Base-by-base conservation (phyloP, 1,284 basidiomycete species). In the Malassezia dermatis region DNA sequence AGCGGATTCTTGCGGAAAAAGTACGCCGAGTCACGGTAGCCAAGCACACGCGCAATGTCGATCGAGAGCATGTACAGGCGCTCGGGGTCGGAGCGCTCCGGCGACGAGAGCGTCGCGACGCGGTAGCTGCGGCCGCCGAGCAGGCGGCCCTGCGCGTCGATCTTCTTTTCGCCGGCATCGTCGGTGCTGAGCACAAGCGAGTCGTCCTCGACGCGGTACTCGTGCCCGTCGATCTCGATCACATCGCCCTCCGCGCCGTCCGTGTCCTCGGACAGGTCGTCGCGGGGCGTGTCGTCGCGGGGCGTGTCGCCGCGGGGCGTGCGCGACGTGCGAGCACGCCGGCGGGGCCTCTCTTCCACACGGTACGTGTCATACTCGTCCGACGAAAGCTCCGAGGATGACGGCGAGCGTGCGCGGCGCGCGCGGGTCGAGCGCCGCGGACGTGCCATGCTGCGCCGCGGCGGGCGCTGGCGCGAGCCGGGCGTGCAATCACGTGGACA, bases 11-110 rank as follows among this genome's bases (percentile, higher is more conserved):
- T 82, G 11, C 94, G 85, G 77, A 95, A 93, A 75, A 96, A 95
- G 76, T 94, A 95, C 11, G 96, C 79, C 8, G 91, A 95, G 76
- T 98, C 94, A 53, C 89, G 83, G 77, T 90, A 96, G 1, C 93
- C 94, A 35, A 88, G 90, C 3, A 88, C 88, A 24, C 93, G 84
- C 0, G 93, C 93, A 4, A 90, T 91, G 69, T 98, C 93, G 60
- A 98, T 95, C 11, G 93, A 89, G 41, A 98, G 85, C 81, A 94
- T 88, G 78, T 95, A 98, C 59, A 84, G 80, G 48, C 86, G 82
- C 46, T 88, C 81, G 5, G 88, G 84, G 70, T 95, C 78, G 0
- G 69, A 81, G 53, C 91, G 82, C 48, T 82, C 81, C 0, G 88
- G 84, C 1, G 90, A 83, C 13, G 82, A 78, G 71, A 96, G 95